These are phyloP conservation scores for Cinnamomum chago DNA, from an alignment of 164 flowering plant genomes.

Conservation along the genomic window DNA sequence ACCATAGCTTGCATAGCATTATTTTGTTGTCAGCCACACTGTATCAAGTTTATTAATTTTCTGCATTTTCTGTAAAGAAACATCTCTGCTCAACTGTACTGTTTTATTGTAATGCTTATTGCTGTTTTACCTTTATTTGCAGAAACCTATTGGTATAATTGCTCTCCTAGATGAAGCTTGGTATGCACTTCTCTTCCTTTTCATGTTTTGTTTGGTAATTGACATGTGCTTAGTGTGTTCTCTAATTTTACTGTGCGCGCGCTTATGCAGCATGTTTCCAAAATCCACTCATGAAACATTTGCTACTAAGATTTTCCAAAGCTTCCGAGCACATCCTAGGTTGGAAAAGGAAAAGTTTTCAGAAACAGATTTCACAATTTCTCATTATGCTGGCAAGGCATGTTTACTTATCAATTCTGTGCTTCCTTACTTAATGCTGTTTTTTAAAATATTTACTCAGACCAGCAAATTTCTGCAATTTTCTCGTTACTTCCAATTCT, in stretches of 20 bases:
- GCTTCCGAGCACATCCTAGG: constrained; percentile 62
- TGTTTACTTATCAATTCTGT: constrained; percentile 9
- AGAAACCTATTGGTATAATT: constrained; percentile 91
- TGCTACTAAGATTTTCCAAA: constrained; percentile 79
- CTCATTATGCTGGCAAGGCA: constrained; percentile 99
- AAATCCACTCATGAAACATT: constrained; percentile 90
- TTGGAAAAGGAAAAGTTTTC: constrained; percentile 83
- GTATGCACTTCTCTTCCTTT: constrained; percentile 12
- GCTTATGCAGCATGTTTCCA: constrained; percentile 90
- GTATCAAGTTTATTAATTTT: no score
- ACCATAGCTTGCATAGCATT: no score
- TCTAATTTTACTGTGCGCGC: background rate
- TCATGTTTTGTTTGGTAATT: no score
- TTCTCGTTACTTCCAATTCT: background rate
- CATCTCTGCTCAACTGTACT: no score
- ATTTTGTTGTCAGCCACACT: no score
- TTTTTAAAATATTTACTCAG: background rate
- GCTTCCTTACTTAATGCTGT: background rate
- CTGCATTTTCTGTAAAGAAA: no score
- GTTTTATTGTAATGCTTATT: no score
- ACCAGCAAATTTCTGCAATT: background rate
- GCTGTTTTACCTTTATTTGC: constrained; percentile 26
- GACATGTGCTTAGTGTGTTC: background rate
- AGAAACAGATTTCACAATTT: constrained; percentile 80
- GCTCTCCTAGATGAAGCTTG: constrained; percentile 91